Percentiles rank a stretch among this genome's conserved stretches.
These are phyloP conservation scores for Mycogone perniciosa DNA, from an alignment of 2,329 filamentous ascomycete species.

Conservation along the genomic window DNA sequence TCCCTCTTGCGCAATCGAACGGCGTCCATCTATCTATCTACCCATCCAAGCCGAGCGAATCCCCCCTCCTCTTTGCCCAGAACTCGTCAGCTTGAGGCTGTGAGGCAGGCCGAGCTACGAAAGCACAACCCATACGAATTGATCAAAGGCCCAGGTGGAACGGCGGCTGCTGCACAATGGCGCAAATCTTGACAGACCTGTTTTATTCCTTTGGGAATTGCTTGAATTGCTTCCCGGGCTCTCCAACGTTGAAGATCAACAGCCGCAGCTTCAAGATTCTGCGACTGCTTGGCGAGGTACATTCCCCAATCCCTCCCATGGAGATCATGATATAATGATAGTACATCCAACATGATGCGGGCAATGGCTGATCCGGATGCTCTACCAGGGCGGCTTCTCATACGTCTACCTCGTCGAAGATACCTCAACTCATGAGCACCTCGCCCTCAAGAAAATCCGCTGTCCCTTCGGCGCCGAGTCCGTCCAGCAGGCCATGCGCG, in stretches of 20 bases:
- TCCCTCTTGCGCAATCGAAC: too few species aligned
- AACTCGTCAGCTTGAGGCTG: too few species aligned
- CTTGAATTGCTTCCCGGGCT: conserved; percentile 92
- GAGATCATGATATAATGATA: neutral
- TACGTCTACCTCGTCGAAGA: conserved; percentile 99
- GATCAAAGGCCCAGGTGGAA: neutral
- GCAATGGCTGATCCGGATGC: neutral
- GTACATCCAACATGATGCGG: neutral
- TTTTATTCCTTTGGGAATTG: conserved; percentile 91
- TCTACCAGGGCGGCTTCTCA: conserved; percentile 78
- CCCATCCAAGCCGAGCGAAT: too few species aligned
- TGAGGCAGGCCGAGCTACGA: too few species aligned
- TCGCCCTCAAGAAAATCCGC: conserved; percentile 97
- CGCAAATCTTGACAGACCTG: conserved; percentile 79
- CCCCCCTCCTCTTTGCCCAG: too few species aligned
- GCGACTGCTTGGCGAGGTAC: conserved; percentile 83
- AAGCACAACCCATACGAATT: neutral
- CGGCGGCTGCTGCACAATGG: conserved; percentile 45
- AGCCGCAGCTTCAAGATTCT: conserved; percentile 92
- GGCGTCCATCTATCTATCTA: too few species aligned
- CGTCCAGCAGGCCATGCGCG: conserved; percentile 87
- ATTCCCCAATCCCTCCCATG: conserved; percentile 15
- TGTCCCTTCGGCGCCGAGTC: conserved; percentile 97
- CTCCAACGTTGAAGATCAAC: conserved; percentile 92
- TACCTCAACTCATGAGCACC: conserved; percentile 72